phyloP scores from a whole-genome alignment of 169 alveolate species.

The Plasmodium relictum region DNA sequence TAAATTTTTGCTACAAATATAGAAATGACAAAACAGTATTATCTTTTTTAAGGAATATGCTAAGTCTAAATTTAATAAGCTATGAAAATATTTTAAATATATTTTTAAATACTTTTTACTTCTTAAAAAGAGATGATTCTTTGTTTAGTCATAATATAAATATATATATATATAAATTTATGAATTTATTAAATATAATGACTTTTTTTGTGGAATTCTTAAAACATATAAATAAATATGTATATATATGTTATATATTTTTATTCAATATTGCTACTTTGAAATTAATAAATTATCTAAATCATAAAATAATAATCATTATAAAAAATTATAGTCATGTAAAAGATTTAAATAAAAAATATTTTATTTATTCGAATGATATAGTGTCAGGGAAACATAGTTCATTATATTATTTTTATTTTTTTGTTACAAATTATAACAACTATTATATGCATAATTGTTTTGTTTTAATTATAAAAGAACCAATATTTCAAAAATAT shows the following conservation, averaged over 20 bases:
- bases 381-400: constrained; percentile 28
- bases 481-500: background rate
- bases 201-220: constrained; percentile 47
- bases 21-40: constrained; percentile 7
- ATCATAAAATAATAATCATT: background rate
- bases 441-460: constrained; percentile 42
- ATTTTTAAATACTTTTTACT: constrained; percentile 41
- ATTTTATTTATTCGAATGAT: constrained; percentile 13
- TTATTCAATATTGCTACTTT: constrained; percentile 13
- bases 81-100: constrained; percentile 33
- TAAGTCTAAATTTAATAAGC: constrained; percentile 42
- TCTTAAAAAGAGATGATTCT: constrained; percentile 5
- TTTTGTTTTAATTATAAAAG: constrained; percentile 3
- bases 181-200: constrained; percentile 49
- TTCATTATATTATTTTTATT: constrained; percentile 40
- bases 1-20: constrained; percentile 49
- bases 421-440: constrained; percentile 51
- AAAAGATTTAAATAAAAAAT: constrained; percentile 22
- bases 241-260: constrained; percentile 22
- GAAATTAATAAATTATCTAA: constrained; percentile 16
- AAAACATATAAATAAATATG: constrained; percentile 6
- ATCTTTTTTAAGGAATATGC: constrained; percentile 19
- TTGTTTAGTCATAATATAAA: constrained; percentile 28
- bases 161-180: constrained; percentile 25
- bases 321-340: constrained; percentile 27